These are phyloP conservation scores for Epicoccum nigrum DNA, from an alignment of 2,329 filamentous ascomycete species.

Conservation along the genomic window DNA sequence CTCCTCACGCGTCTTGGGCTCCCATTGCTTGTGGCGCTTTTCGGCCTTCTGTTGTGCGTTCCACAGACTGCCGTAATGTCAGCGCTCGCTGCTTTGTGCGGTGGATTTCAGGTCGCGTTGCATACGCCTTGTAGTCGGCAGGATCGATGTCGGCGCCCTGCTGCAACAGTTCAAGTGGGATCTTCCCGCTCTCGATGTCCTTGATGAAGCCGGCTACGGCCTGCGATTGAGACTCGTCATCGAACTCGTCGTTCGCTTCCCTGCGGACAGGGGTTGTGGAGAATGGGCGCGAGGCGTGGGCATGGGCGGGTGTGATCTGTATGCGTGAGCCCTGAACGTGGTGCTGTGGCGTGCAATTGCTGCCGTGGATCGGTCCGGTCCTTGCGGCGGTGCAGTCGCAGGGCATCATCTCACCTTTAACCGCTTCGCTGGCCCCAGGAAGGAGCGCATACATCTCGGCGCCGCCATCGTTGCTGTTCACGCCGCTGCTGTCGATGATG, in stretches of 20 bases:
- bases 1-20: conserved; percentile 41
- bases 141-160: conserved; percentile 35
- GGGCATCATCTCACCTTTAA: conserved; percentile 43
- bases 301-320: conserved; percentile 37
- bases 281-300: conserved; percentile 30
- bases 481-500: conserved; percentile 12
- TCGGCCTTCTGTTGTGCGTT: conserved; percentile 33
- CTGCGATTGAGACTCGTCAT: conserved; percentile 22
- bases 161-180: conserved; percentile 36
- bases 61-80: conserved; percentile 28
- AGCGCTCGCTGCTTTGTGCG: conserved; percentile 9
- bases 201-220: conserved; percentile 22
- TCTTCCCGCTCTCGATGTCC: conserved; percentile 29
- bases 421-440: conserved; percentile 52
- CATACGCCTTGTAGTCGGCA: conserved; percentile 39
- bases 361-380: neutral
- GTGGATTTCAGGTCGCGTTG: neutral
- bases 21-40: conserved; percentile 26
- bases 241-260: conserved; percentile 26
- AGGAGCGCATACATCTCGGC: conserved; percentile 52
- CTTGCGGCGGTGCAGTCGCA: neutral
- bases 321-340: conserved; percentile 22
- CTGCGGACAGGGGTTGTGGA: conserved; percentile 34
- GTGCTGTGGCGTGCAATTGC: neutral
- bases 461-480: conserved; percentile 50